Base-by-base conservation (phyloP, 345 rosid species). In the Acer yangbiense region DNA sequence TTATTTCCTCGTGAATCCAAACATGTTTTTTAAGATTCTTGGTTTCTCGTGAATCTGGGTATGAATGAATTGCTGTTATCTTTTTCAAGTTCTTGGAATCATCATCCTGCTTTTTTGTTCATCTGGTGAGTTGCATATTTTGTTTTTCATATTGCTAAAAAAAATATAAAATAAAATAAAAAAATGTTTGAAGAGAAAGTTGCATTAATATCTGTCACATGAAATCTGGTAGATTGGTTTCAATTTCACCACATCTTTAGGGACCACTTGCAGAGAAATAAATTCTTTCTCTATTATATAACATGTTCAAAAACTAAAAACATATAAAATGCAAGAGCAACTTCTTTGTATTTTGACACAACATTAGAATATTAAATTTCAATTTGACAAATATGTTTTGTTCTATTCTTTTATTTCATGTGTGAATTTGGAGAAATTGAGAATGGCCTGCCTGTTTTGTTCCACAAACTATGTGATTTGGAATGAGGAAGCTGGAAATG, bases 151-250 rank as follows among this genome's bases (percentile, higher is more conserved):
- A 70, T 43, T 77, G 46, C 23, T 3, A 35, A 35, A 35, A 29
- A 29, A 27, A n/a, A n/a, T n/a, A 29, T 29, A 29, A 29, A 29
- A 29, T 29, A 29, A 29, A 0, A 29, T 2, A 35, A 32, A 3
- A 61, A 75, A 54, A 72, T 68, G 68, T 70, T 72, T 18, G 55
- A 74, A 35, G 39, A 76, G 55, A 79, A 61, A 79, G 72, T 83
- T 74, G 83, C 83, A 79, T 69, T 76, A 76, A 79, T 70, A 63
- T 64, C 78, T 48, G 48, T 77, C 85, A 76, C 83, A 79, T 73
- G 85, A 57, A 76, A 69, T 73, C 72, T 79, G 85, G 78, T 73
- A 25, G 65, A 12, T 13, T 50, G 63, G 60, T 79, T 63, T 52
- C 69, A 62, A 72, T 58, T 68, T 63, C 39, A 27, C 72, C 68